Evolutionary conservation across 2,329 filamentous ascomycete species (phyloP).

Genomic region (Alternaria panax): DNA sequence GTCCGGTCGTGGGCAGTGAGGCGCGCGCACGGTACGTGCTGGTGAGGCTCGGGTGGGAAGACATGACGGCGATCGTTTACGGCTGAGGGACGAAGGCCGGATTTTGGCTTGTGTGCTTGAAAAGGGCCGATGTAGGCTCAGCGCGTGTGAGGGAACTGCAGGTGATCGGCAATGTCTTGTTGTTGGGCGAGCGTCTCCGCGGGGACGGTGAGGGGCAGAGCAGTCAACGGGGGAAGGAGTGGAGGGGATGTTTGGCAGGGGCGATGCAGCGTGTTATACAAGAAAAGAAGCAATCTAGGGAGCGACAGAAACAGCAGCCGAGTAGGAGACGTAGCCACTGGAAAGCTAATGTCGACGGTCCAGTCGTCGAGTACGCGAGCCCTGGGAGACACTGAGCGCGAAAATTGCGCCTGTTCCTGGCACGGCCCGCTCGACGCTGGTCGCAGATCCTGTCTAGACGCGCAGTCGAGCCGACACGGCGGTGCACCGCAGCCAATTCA

Average conservation of each 20-base stretch:
- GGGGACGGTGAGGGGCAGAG: constrained; percentile 18
- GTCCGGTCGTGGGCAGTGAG: constrained; percentile 51
- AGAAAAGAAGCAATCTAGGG: not conserved
- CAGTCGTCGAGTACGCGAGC: constrained; percentile 10
- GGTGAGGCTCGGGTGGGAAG: constrained; percentile 43
- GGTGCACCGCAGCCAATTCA: constrained; percentile 4
- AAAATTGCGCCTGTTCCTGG: constrained; percentile 30
- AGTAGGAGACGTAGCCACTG: not conserved
- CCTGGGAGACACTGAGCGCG: not conserved
- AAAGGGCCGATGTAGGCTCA: not conserved
- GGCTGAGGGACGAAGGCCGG: not conserved
- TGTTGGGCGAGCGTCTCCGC: not conserved
- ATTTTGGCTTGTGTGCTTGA: constrained; percentile 1
- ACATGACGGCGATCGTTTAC: constrained; percentile 35
- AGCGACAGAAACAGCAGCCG: not conserved
- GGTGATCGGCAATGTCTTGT: not conserved
- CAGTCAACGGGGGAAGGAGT: constrained; percentile 6
- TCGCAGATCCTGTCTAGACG: constrained; percentile 20
- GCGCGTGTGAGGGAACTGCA: not conserved
- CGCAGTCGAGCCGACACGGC: constrained; percentile 7
- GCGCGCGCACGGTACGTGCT: constrained; percentile 57
- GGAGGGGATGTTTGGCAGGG: not conserved
- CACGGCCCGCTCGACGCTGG: constrained; percentile 18
- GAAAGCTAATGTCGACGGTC: constrained; percentile 3
- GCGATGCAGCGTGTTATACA: constrained; percentile 2